phyloP scores from a whole-genome alignment of 2,329 filamentous ascomycete species.

The Pestalotiopsis fici region DNA sequence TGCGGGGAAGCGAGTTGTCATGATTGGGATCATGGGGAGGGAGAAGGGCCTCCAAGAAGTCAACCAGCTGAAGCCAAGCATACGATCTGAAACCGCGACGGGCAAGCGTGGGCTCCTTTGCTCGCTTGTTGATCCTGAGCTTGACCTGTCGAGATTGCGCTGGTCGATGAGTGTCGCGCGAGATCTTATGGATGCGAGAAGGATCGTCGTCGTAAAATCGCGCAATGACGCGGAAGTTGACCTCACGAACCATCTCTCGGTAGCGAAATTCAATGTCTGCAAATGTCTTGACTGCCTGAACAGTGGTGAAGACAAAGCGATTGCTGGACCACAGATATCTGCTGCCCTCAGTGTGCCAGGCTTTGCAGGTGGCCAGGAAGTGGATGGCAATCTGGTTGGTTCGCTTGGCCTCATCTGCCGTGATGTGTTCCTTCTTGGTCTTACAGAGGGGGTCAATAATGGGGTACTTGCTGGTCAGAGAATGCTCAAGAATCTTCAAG shows the following conservation, averaged over 20 bases:
- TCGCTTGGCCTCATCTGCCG: slow-evolving; percentile 41
- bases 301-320: slow-evolving; percentile 55
- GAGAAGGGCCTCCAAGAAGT: slow-evolving; percentile 53
- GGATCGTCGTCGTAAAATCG: slow-evolving; percentile 55
- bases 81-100: slow-evolving; percentile 57
- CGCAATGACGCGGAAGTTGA: slow-evolving; percentile 55
- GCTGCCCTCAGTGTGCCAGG: slow-evolving; percentile 50
- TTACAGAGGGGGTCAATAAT: slow-evolving; percentile 57
- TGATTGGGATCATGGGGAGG: slow-evolving; percentile 48
- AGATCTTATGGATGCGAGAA: slow-evolving; percentile 40
- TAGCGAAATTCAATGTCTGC: slow-evolving; percentile 42
- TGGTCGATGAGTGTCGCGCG: slow-evolving; percentile 42
- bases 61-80: slow-evolving; percentile 53
- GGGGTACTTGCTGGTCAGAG: slow-evolving; percentile 47
- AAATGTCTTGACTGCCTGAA: slow-evolving; percentile 49
- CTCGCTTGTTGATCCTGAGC: slow-evolving; percentile 43
- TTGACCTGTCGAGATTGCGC: slow-evolving; percentile 36
- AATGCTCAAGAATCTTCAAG: slow-evolving; percentile 51
- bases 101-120: slow-evolving; percentile 45
- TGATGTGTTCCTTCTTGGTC: slow-evolving; percentile 42
- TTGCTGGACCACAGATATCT: slow-evolving; percentile 54
- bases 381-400: slow-evolving; percentile 53
- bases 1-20: slow-evolving; percentile 20
- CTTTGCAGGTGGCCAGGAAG: slow-evolving; percentile 52
- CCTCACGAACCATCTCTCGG: slow-evolving; percentile 43